Evolutionary conservation across 2,329 filamentous ascomycete genomes (phyloP).

Genomic region (Lasiodiplodia sp.): DNA sequence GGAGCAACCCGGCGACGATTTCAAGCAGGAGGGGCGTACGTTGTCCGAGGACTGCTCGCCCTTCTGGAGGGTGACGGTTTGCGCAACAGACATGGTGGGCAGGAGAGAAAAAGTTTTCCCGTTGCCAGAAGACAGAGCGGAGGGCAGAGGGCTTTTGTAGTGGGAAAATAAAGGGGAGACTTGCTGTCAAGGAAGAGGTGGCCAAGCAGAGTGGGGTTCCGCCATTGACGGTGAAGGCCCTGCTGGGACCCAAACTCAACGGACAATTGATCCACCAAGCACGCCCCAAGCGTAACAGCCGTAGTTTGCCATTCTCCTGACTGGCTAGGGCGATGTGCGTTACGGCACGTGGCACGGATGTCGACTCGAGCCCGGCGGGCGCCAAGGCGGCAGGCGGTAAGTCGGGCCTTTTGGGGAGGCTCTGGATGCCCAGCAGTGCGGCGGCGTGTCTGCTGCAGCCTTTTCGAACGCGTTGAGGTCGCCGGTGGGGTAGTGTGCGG

Average conservation of each 20-base stretch:
- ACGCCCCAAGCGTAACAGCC: constrained; percentile 23
- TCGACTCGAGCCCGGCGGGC: constrained; percentile 14
- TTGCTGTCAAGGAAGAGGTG: neutral
- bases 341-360: constrained; percentile 21
- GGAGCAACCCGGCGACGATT: neutral
- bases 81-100: constrained; percentile 22
- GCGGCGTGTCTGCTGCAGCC: neutral
- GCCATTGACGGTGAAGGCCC: constrained; percentile 16
- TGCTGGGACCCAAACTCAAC: constrained; percentile 22
- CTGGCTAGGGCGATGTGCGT: constrained; percentile 25
- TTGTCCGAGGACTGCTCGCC: constrained; percentile 12
- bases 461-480: constrained; percentile 8
- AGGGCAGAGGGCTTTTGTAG: neutral
- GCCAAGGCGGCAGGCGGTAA: constrained; percentile 14
- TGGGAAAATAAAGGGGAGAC: constrained; percentile 14
- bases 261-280: constrained; percentile 17
- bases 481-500: constrained; percentile 10
- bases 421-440: neutral
- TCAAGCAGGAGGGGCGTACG: neutral
- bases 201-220: constrained; percentile 18
- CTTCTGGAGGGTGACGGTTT: constrained; percentile 25
- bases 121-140: neutral
- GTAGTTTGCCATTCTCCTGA: constrained; percentile 26
- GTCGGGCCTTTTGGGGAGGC: neutral
- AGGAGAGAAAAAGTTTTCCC: neutral